Evolutionary conservation across 2,329 filamentous ascomycete species (phyloP).

Genomic region (Fusarium metavorans): DNA sequence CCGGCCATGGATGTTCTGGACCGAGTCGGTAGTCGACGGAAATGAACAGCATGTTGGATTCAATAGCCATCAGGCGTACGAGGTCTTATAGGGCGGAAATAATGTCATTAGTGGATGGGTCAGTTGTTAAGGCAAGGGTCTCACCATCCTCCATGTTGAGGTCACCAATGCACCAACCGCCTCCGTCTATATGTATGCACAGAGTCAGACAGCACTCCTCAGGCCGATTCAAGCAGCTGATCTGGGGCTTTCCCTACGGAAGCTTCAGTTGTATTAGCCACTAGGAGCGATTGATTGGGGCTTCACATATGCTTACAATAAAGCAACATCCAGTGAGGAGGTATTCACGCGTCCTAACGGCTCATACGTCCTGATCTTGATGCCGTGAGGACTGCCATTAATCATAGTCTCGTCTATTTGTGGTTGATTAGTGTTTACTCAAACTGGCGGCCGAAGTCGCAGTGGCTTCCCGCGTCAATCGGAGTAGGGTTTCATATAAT

Average conservation of each 20-base stretch:
- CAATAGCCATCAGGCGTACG: background rate
- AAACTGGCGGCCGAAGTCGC: background rate
- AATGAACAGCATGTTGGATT: background rate
- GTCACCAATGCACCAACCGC: background rate
- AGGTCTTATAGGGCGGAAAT: background rate
- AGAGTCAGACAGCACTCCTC: background rate
- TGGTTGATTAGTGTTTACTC: background rate
- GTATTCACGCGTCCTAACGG: background rate
- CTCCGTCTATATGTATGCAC: background rate
- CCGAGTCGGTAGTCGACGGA: background rate
- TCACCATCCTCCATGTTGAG: background rate
- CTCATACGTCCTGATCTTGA: background rate
- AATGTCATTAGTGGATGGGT: background rate
- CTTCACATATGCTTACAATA: background rate
- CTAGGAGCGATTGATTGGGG: background rate
- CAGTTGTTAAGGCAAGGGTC: background rate
- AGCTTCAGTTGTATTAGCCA: background rate
- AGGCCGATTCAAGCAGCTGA: background rate
- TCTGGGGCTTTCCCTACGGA: background rate
- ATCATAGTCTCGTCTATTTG: background rate
- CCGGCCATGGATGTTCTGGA: background rate
- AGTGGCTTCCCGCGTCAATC: background rate
- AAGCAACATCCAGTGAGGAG: background rate
- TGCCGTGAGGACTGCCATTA: background rate
- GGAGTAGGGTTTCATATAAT: background rate